A percentile compares a stretch with the other conserved stretches of the same genome.
Evolutionary conservation across 2,329 filamentous ascomycete species (phyloP).

Genomic region (Aspergillus calidoustus): DNA sequence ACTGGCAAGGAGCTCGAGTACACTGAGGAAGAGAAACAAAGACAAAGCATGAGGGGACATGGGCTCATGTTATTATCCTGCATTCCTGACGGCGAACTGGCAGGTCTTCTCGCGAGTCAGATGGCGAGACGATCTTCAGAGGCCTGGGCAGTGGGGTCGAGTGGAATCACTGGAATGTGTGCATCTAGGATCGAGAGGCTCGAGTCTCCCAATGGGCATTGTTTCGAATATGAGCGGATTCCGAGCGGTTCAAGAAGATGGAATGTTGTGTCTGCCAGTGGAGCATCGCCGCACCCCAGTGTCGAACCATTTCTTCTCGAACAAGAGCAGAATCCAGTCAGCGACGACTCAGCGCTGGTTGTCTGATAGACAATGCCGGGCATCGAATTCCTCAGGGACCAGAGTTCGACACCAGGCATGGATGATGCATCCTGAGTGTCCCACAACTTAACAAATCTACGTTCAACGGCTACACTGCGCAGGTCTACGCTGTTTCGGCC

Average conservation of each 20-base stretch:
- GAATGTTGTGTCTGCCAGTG: neutral
- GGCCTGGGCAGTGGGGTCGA: constrained; percentile 11
- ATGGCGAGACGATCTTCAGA: constrained; percentile 18
- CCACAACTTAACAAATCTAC: neutral
- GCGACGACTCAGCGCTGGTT: neutral
- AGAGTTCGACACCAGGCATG: constrained; percentile 4
- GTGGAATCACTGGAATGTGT: constrained; percentile 6
- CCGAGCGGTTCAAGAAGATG: neutral
- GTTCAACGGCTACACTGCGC: neutral
- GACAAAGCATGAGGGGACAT: constrained; percentile 6
- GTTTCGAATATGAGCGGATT: neutral
- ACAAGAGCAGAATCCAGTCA: constrained; percentile 7
- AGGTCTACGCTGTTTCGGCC: neutral
- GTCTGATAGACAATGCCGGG: neutral
- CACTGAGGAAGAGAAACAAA: neutral
- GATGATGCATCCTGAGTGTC: neutral
- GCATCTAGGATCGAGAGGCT: neutral
- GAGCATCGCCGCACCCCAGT: constrained; percentile 1
- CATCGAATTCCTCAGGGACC: constrained; percentile 14
- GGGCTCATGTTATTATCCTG: constrained; percentile 12
- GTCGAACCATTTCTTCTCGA: constrained; percentile 10
- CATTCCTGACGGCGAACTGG: constrained; percentile 16
- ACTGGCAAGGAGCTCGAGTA: neutral
- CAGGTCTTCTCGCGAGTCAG: constrained; percentile 16
- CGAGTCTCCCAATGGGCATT: neutral